phyloP scores from a whole-genome alignment of 768 basidiomycete genomes.

The Phaeotremella fagi region DNA sequence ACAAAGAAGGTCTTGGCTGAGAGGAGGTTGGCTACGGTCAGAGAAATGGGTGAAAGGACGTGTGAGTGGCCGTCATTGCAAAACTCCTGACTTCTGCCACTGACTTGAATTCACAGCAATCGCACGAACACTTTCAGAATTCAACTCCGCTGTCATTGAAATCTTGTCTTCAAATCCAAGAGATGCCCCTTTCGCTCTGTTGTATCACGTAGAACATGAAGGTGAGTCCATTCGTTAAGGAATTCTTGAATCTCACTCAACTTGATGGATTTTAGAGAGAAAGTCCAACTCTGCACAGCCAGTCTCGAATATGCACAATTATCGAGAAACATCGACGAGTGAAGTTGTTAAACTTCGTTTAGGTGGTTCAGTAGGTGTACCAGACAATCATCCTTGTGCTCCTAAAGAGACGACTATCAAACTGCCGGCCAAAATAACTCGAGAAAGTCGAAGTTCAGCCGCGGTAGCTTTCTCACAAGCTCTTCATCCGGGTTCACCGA shows the following conservation, averaged over 20 bases:
- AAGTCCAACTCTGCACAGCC: too few relatives aligned
- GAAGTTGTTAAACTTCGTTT: conserved; percentile 15
- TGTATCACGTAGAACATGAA: conserved; percentile 38
- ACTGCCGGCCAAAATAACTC: background rate
- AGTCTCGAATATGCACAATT: too few relatives aligned
- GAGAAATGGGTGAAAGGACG: conserved; percentile 42
- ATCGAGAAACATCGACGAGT: too few relatives aligned
- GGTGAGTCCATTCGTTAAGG: too few relatives aligned
- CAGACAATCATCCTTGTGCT: conserved; percentile 29
- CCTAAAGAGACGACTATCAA: conserved; percentile 7
- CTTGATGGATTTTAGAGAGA: too few relatives aligned
- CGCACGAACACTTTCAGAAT: conserved; percentile 38
- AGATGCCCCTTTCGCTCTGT: conserved; percentile 40
- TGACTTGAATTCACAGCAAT: conserved; percentile 19
- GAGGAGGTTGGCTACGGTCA: conserved; percentile 30
- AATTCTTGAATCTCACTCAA: too few relatives aligned
- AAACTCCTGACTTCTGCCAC: background rate
- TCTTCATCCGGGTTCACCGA: conserved; percentile 22
- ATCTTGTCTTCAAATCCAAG: conserved; percentile 29
- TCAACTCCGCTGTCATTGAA: conserved; percentile 36
- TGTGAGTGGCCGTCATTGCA: conserved; percentile 12
- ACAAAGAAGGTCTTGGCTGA: conserved; percentile 42
- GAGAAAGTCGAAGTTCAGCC: conserved; percentile 2
- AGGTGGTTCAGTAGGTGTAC: conserved; percentile 40
- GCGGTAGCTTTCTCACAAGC: background rate